phyloP scores from a whole-genome alignment of 1,139 yeast species.

The Nakaseomyces kungkrabaensis region DNA sequence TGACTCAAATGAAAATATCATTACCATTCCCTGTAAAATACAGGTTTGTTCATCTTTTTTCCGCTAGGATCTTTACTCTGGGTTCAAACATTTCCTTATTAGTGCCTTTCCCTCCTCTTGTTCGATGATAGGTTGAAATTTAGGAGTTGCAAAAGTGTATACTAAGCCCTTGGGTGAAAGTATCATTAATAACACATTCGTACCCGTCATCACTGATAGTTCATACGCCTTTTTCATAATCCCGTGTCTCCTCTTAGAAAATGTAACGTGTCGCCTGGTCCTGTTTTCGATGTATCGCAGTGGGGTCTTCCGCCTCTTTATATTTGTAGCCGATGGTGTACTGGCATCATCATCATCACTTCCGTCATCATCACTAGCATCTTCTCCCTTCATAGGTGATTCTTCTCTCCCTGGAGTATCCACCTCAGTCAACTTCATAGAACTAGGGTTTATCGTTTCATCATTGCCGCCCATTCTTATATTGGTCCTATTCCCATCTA shows the following conservation, averaged over 20 bases:
- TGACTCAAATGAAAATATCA: no score
- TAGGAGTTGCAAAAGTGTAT: conserved; percentile 94
- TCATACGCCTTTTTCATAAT: conserved; percentile 98
- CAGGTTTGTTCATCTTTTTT: no score
- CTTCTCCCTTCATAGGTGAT: neutral
- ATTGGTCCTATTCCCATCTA: neutral
- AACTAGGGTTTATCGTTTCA: neutral
- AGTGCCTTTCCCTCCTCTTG: conserved; percentile 90
- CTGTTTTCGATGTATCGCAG: conserved; percentile 94
- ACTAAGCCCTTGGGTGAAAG: conserved; percentile 95
- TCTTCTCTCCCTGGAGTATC: conserved; percentile 6
- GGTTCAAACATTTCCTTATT: conserved; percentile 76
- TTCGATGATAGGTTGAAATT: conserved; percentile 88
- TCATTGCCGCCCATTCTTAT: neutral
- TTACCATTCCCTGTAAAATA: no score
- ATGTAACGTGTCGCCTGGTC: conserved; percentile 93
- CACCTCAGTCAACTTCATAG: neutral
- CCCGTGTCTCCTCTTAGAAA: conserved; percentile 93
- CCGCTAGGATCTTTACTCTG: neutral
- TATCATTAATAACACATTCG: conserved; percentile 83
- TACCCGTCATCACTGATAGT: conserved; percentile 86
- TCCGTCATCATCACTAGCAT: conserved; percentile 7
- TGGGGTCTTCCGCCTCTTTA: conserved; percentile 76
- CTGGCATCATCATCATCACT: conserved; percentile 6
- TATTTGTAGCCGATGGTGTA: neutral